A percentile compares a stretch with the other conserved stretches of the same genome.
phyloP scores from a whole-genome alignment of 2,329 filamentous ascomycete species.

The Fusarium anguioides region DNA sequence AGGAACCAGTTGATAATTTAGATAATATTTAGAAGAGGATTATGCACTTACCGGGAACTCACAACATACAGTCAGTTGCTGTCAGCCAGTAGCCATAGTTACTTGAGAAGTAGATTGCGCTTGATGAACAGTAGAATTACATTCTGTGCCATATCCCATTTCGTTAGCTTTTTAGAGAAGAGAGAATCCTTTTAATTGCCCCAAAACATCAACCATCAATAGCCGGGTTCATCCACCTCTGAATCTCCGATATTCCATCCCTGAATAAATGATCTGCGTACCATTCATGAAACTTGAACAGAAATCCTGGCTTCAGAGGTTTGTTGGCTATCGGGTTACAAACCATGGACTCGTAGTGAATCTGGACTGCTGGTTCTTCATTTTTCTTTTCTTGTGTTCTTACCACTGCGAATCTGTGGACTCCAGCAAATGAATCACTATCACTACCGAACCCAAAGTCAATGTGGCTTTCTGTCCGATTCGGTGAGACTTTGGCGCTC shows the following conservation, averaged over 20 bases:
- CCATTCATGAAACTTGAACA: slow-evolving; percentile 40
- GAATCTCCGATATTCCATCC: slow-evolving; percentile 41
- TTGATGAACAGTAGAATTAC: background rate
- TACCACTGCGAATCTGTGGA: slow-evolving; percentile 46
- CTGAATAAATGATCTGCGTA: slow-evolving; percentile 45
- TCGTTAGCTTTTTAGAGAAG: background rate
- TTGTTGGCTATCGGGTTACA: slow-evolving; percentile 45
- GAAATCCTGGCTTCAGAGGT: slow-evolving; percentile 5
- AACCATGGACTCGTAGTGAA: slow-evolving; percentile 39
- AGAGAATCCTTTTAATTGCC: background rate
- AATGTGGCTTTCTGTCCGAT: slow-evolving; percentile 38
- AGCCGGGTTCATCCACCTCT: slow-evolving; percentile 18
- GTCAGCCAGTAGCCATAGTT: background rate
- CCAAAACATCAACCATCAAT: background rate
- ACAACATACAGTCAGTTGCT: background rate
- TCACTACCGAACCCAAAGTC: slow-evolving; percentile 48
- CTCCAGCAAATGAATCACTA: slow-evolving; percentile 41
- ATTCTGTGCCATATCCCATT: accelerated
- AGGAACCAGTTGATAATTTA: background rate
- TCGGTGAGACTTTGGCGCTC: background rate
- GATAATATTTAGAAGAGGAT: background rate
- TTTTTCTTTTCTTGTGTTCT: background rate
- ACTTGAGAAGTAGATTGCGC: background rate
- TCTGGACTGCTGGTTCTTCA: slow-evolving; percentile 10
- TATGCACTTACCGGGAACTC: no score